Conservation (phyloP, 2,329 filamentous ascomycete genomes). For the Aspergillus alliaceus region DNA sequence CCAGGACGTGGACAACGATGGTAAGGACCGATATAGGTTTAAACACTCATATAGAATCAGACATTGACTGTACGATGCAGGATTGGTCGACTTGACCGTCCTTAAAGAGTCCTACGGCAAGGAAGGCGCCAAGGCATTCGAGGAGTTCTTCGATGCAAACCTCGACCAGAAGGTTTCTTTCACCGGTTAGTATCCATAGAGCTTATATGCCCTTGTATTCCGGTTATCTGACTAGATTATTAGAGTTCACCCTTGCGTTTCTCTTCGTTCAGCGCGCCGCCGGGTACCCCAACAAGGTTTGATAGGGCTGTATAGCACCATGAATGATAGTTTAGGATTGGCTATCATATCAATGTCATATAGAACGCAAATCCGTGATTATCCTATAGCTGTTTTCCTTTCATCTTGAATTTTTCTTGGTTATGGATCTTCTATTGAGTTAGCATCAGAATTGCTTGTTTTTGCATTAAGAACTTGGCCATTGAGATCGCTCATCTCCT, state of each 20-base stretch:
- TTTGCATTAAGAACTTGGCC: neutral
- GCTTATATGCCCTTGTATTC: neutral
- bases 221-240: neutral
- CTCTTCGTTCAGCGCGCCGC: neutral
- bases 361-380: neutral
- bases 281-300: neutral
- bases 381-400: neutral
- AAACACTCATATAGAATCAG: neutral
- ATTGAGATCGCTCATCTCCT: neutral
- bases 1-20: neutral
- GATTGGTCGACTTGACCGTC: neutral
- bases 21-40: neutral
- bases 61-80: neutral
- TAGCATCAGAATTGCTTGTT: neutral
- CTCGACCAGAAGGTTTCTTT: neutral
- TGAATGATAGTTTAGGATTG: neutral
- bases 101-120: neutral
- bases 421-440: neutral
- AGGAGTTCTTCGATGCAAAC: neutral
- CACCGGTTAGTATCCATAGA: neutral
- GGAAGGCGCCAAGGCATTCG: neutral
- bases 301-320: neutral
- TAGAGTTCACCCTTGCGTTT: neutral
- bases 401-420: neutral
- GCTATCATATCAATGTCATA: no score